Evolutionary conservation across 1,284 basidiomycete genomes (phyloP).

Genomic region (Malassezia vespertilionis): DNA sequence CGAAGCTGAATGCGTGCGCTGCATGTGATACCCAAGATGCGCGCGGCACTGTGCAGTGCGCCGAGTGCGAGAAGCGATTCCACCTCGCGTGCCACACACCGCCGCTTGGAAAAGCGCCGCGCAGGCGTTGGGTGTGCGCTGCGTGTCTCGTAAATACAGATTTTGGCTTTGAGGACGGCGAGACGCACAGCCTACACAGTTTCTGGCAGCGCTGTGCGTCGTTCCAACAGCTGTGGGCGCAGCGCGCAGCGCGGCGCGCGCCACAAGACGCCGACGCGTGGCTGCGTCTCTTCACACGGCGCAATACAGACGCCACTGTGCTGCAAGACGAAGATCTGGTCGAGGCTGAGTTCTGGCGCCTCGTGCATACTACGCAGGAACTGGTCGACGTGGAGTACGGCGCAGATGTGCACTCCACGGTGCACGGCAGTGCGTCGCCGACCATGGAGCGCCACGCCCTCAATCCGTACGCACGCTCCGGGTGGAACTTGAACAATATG

Average conservation of each 20-base stretch:
- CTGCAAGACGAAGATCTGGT: conserved; percentile 71
- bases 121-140: conserved; percentile 92
- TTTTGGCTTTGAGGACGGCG: conserved; percentile 95
- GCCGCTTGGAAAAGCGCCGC: conserved; percentile 69
- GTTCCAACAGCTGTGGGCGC: conserved; percentile 61
- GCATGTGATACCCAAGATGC: conserved; percentile 46
- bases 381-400: conserved; percentile 98
- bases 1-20: too few species aligned
- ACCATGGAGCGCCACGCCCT: conserved; percentile 83
- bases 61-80: conserved; percentile 87
- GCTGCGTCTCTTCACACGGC: conserved; percentile 9
- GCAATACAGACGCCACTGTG: conserved; percentile 41
- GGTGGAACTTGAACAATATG: conserved; percentile 97
- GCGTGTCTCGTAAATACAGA: conserved; percentile 84
- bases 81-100: conserved; percentile 95
- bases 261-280: conserved; percentile 7
- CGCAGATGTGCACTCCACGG: conserved; percentile 93
- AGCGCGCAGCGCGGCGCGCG: conserved; percentile 46
- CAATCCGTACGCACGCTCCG: conserved; percentile 73
- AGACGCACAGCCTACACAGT: conserved; percentile 81
- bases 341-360: conserved; percentile 91
- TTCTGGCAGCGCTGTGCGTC: conserved; percentile 83
- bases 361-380: conserved; percentile 76
- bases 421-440: conserved; percentile 92
- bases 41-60: conserved; percentile 85